Conservation (phyloP, 164 flowering plant species). For the Vitis labrusca region DNA sequence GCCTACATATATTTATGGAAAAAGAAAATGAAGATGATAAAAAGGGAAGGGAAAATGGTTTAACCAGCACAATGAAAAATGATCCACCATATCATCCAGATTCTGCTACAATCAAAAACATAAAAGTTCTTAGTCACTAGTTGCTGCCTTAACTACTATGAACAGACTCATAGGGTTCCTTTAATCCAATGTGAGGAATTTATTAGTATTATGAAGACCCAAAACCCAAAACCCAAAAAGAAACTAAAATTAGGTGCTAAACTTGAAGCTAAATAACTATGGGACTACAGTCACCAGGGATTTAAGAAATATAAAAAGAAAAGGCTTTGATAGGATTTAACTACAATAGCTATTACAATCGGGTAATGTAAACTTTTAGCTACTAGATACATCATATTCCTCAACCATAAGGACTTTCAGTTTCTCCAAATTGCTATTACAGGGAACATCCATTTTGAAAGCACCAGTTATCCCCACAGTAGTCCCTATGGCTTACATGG, state of each 20-base stretch:
- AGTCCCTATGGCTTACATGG: background rate
- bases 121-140: background rate
- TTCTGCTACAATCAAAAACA: background rate
- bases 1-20: no score
- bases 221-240: no score
- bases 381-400: no score
- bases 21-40: no score
- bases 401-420: background rate
- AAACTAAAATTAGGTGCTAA: no score
- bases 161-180: background rate
- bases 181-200: no score
- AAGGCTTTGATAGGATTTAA: no score
- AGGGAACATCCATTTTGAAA: background rate
- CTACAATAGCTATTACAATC: background rate
- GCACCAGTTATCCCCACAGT: background rate
- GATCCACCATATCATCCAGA: background rate
- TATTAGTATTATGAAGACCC: no score
- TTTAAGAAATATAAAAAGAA: no score
- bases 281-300: no score
- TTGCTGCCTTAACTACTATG: background rate
- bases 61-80: background rate
- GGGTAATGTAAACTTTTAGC: background rate
- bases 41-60: background rate
- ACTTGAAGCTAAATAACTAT: no score
- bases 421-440: background rate